Conservation (phyloP, 2,329 filamentous ascomycete genomes). For the Neonectria ditissima region DNA sequence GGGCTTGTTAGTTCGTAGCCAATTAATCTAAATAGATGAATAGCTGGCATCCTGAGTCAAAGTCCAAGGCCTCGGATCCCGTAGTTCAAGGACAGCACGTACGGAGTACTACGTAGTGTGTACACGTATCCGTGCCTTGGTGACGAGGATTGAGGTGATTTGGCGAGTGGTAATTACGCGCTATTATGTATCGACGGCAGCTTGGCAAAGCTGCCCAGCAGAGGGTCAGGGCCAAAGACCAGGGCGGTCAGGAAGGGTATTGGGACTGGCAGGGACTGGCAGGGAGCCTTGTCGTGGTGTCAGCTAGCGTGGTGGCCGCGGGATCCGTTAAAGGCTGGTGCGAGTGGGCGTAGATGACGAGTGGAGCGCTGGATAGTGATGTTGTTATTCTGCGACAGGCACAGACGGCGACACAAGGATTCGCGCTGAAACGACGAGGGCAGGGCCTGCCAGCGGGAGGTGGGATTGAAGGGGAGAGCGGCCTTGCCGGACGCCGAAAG, state of each 20-base stretch:
- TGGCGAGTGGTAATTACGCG: neutral
- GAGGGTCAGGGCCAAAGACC: neutral
- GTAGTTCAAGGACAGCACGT: neutral
- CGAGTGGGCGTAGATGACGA: neutral
- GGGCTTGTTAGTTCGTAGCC: constrained; percentile 6
- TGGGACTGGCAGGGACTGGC: no score
- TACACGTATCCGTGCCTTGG: constrained; percentile 4
- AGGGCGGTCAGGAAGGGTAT: neutral
- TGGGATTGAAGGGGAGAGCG: neutral
- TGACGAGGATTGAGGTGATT: neutral
- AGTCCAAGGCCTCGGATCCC: constrained; percentile 1
- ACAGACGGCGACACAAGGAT: constrained; percentile 16
- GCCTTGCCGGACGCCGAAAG: neutral
- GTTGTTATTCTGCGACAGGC: constrained; percentile 32
- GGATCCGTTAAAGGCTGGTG: neutral
- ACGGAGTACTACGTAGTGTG: neutral
- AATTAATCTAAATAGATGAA: constrained; percentile 19
- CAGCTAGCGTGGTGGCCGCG: neutral
- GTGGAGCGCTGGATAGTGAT: constrained; percentile 7
- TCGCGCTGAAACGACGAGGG: constrained; percentile 20
- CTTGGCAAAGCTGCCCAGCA: constrained; percentile 1
- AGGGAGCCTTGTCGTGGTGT: neutral
- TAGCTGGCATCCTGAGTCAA: constrained; percentile 11
- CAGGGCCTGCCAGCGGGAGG: neutral
- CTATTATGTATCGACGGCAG: neutral